Evolutionary conservation across 352 stramenopile genomes (phyloP), one percentile per base, ranked within the genome.

Genomic region (Globisporangium parvum): DNA sequence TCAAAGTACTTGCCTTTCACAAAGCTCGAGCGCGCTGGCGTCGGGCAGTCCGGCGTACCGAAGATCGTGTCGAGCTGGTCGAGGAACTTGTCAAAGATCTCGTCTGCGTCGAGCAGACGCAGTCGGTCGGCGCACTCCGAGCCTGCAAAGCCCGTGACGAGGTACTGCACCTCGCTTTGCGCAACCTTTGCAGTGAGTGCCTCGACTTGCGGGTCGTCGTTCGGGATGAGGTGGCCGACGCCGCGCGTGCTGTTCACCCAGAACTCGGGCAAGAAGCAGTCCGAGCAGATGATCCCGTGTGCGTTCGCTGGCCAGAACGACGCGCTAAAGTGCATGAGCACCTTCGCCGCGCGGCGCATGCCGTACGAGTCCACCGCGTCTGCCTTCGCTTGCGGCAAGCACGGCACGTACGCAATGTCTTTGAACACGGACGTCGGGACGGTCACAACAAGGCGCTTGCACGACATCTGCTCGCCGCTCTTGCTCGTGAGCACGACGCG

Each of bases 241-340:
- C 83, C 83, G 9, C 73, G 56, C 15, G 76, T 85, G 60, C 62
- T 86, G 64, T 93, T 91, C 40, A 91, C 67, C 83, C 83, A 93
- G 44, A 91, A 93, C 66, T 93, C 83, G 12, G 83, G 83, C 60
- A 93, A 33, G 65, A 93, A 93, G 53, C 71, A 85, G 37, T 90
- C 77, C 23, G 80, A 90, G 66, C 83, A 93, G 52, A 93, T 82
- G 39, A 93, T 73, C 39, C 83, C 83, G 55, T 93, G 83, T 10
- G 80, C 73, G 53, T 91, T 75, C 50, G 65, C 68, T 9, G 80
- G 77, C 83, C 83, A 93, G 53, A 91, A 93, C 40, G 63, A 54
- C 37, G 65, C 52, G 17, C 61, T 73, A 57, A 91, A 86, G 57
- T 90, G 76, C 53, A 93, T 70, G 18, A 93, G 64, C 58, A 93